Percentiles rank a stretch among this genome's conserved stretches.
Evolutionary conservation across 2,329 filamentous ascomycete species (phyloP).

Genomic region (Dendryphion nanum): DNA sequence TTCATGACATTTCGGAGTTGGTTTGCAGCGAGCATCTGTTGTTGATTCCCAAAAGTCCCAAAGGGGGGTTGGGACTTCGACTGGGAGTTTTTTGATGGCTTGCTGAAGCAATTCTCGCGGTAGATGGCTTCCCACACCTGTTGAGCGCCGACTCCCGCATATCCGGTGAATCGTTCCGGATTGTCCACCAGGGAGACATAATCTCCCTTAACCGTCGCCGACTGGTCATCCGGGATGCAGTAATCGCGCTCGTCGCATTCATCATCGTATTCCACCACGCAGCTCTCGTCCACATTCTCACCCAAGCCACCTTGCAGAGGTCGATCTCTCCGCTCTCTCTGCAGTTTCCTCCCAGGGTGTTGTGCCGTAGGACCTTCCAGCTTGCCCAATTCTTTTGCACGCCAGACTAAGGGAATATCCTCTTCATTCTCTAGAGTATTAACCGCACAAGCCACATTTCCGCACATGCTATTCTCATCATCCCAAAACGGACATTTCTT

Average conservation of each 20-base stretch:
- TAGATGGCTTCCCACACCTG: slow-evolving; percentile 98
- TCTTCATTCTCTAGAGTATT: slow-evolving; percentile 94
- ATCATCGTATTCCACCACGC: slow-evolving; percentile 95
- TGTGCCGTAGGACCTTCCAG: slow-evolving; percentile 86
- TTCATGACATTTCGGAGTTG: slow-evolving; percentile 62
- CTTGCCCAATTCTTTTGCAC: slow-evolving; percentile 87
- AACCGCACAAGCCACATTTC: slow-evolving; percentile 94
- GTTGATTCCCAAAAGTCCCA: slow-evolving; percentile 43
- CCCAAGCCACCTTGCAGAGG: slow-evolving; percentile 82
- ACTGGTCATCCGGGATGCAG: slow-evolving; percentile 93
- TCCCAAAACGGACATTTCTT: slow-evolving; percentile 96
- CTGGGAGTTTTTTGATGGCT: slow-evolving; percentile 38
- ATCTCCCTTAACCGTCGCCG: slow-evolving; percentile 80
- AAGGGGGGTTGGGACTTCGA: slow-evolving; percentile 35
- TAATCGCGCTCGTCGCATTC: slow-evolving; percentile 97
- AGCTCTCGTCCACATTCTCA: slow-evolving; percentile 87
- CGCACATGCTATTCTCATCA: slow-evolving; percentile 90
- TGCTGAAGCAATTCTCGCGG: slow-evolving; percentile 90
- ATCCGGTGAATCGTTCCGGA: slow-evolving; percentile 93
- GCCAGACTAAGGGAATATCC: slow-evolving; percentile 89
- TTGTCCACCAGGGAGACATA: slow-evolving; percentile 94
- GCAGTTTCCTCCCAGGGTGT: slow-evolving; percentile 75
- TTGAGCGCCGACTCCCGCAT: slow-evolving; percentile 76
- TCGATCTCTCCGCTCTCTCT: slow-evolving; percentile 66
- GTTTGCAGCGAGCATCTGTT: slow-evolving; percentile 55